Base-by-base conservation (phyloP, 306 rosid genomes). In the Comarum palustre region DNA sequence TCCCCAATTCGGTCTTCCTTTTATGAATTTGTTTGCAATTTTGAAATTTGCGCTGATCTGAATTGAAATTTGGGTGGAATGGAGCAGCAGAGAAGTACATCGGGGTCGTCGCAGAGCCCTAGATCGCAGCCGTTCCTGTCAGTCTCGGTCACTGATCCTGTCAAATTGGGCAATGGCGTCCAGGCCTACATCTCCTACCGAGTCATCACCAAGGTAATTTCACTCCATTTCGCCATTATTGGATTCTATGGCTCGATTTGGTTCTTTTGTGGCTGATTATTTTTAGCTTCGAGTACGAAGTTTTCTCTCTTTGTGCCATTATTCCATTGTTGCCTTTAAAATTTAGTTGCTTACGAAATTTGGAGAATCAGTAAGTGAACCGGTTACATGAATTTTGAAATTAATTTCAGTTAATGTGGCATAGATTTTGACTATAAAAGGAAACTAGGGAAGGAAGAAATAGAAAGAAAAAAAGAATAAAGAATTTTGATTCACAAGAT, bases 91-190 rank as follows among this genome's bases (percentile, higher is more conserved):
- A 86, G 89, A 71, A 85, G 80, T 63, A 58, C 81, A 45, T 78
- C 97, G 61, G 92, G 89, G 17, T 77, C 96, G 38, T 78, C 90
- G 34, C 92, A 73, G 77, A 94, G 97, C 90, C 97, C 97, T 84
- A 94, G 99, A 91, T 94, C 97, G 43, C 92, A 83, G 82, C 97
- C 93, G 6, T 84, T 77, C 75, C 93, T 94, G 20, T 89, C 90
- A 10, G 99, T 94, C 66, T 89, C 89, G 12, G 95, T 94, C 34
- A 85, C 93, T 42, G 99, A 94, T 88, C 97, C 97, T 50, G 97
- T 94, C 72, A 94, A 94, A 82, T 89, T 94, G 75, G 97, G 99
- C 80, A 94, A 91, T 89, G 98, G 98, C 82, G 97, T 94, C 76
- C 98, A 94, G 79, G 87, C 98, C 45, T 94, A 91, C 74, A 86